Evolutionary conservation across 2,329 filamentous ascomycete genomes (phyloP).

Genomic region (Talaromyces verruculosus): DNA sequence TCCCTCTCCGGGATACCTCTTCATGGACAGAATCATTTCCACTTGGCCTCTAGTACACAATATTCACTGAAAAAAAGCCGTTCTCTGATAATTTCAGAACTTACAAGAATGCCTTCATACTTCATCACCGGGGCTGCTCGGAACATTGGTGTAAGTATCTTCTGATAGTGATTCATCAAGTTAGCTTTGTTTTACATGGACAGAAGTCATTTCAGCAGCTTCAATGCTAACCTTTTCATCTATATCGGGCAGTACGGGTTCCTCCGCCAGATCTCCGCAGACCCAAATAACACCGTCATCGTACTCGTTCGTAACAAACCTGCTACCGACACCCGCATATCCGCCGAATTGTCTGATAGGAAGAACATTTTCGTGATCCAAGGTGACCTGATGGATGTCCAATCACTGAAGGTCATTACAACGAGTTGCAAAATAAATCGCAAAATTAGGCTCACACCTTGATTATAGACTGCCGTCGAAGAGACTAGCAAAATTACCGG

Average conservation of each 20-base stretch:
- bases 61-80: too few species aligned
- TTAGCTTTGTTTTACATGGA: not conserved
- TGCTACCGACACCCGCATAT: slow-evolving; percentile 46
- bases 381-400: slow-evolving; percentile 47
- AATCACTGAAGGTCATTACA: slow-evolving; percentile 38
- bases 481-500: slow-evolving; percentile 26
- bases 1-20: not conserved
- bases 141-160: slow-evolving; percentile 25
- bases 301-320: slow-evolving; percentile 52
- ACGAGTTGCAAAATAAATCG: not conserved
- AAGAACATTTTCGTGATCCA: slow-evolving; percentile 50
- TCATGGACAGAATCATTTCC: not conserved
- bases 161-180: not conserved
- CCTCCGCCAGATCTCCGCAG: slow-evolving; percentile 46
- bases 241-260: slow-evolving; percentile 46
- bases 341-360: slow-evolving; percentile 39
- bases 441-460: not conserved
- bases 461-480: slow-evolving; percentile 19
- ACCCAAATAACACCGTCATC: slow-evolving; percentile 48
- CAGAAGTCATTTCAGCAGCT: not conserved
- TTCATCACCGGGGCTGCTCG: slow-evolving; percentile 29
- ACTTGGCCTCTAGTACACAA: not conserved
- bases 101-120: slow-evolving; percentile 26
- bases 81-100: not conserved
- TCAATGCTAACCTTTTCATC: not conserved